These are phyloP conservation scores for Abrus precatorius DNA, from an alignment of 306 rosid species.

Conservation along the genomic window DNA sequence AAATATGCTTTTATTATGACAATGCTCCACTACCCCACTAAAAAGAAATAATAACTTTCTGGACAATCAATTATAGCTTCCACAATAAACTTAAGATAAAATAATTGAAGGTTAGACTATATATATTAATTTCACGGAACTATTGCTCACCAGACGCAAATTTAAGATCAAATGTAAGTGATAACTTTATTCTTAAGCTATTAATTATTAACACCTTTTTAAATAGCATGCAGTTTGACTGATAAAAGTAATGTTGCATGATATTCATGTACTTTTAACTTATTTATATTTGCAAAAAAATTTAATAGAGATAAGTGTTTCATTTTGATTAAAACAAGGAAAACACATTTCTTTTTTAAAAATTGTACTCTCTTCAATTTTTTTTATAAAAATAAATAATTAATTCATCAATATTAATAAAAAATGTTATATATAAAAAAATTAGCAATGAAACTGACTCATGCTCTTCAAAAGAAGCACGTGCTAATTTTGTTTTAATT, in stretches of 20 bases:
- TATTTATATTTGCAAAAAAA: not conserved
- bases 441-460: not conserved
- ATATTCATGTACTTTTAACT: not conserved
- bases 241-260: not conserved
- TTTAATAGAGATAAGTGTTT: not conserved
- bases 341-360: not conserved
- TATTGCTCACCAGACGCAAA: not conserved
- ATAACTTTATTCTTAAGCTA: slow-evolving; percentile 19
- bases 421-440: too few species aligned
- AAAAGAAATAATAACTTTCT: not conserved
- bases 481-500: not conserved
- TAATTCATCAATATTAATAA: too few species aligned
- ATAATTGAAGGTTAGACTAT: not conserved
- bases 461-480: not conserved
- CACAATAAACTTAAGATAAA: not conserved
- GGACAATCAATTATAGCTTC: not conserved
- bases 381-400: too few species aligned
- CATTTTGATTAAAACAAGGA: not conserved
- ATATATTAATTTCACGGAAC: not conserved
- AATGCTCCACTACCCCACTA: not conserved
- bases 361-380: too few species aligned
- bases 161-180: not conserved
- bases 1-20: not conserved
- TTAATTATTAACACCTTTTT: not conserved
- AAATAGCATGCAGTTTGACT: not conserved